Evolutionary conservation across 2,329 filamentous ascomycete species (phyloP).

Genomic region (Chaetomium olivaceum): DNA sequence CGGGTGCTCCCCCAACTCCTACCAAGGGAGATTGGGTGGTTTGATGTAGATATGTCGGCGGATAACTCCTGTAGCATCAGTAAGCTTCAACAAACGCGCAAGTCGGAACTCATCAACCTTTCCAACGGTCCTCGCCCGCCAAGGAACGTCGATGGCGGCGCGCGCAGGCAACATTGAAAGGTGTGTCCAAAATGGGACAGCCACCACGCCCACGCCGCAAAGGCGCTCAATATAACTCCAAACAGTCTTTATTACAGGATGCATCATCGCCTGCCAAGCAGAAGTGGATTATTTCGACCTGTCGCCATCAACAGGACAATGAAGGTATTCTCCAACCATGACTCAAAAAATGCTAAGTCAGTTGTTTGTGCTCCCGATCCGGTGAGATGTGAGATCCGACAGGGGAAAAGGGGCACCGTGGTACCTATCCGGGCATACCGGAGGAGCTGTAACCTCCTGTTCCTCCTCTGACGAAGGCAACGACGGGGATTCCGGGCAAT

Average conservation of each 20-base stretch:
- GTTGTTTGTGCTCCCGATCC: too few relatives aligned
- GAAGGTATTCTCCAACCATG: background rate
- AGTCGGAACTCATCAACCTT: background rate
- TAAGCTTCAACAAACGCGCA: background rate
- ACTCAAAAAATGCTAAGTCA: background rate
- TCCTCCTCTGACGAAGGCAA: background rate
- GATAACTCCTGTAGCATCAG: too few relatives aligned
- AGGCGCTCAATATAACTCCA: background rate
- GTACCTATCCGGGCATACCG: slow-evolving; percentile 1
- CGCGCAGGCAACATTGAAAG: background rate
- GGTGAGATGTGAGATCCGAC: background rate
- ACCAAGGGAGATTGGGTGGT: too few relatives aligned
- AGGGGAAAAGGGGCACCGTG: background rate
- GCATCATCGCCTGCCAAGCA: background rate
- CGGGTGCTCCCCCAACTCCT: too few relatives aligned
- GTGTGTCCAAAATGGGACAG: background rate
- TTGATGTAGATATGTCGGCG: too few relatives aligned
- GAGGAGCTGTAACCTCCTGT: background rate
- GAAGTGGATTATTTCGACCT: background rate
- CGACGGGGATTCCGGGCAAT: background rate
- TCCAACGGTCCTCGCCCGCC: background rate
- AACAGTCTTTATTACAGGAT: background rate
- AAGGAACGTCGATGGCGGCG: background rate
- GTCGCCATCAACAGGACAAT: background rate
- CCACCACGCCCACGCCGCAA: background rate